Base-by-base conservation (phyloP, 352 stramenopile genomes). In the Phytophthora cryptogea region DNA sequence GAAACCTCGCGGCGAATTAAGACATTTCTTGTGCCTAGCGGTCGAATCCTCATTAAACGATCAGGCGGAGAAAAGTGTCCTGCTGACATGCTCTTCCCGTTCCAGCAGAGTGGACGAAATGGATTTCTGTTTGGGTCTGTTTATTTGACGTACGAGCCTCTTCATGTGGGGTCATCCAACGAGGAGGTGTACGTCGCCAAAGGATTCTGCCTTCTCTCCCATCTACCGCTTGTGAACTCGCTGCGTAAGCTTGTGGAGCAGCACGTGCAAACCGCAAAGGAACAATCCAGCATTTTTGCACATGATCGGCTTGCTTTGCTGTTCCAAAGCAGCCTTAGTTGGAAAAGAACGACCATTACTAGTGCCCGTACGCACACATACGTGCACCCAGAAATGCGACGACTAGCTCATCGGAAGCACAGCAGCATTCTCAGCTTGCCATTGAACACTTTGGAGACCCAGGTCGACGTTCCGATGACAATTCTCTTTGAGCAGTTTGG, bases 121-220 rank as follows among this genome's bases (percentile, higher is more conserved):
- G 83, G 80, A 0, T 91, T 90, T 39, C 45, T 93, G 30, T 91
- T 90, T 54, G 83, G 81, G 0, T 90, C 75, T 0, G 81, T 93
- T 10, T 93, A 85, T 47, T 67, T 93, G 35, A 93, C 80, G 8
- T 93, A 93, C 63, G 77, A 89, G 52, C 35, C 49, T 4, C 67
- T 89, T 39, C 63, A 53, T 37, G 62, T 89, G 42, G 77, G 76
- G 7, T 64, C 62, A 8, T 70, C 70, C 3, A 78, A 74, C 39
- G 66, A 86, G 30, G 66, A 74, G 10, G 58, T 85, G 46, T 88
- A 76, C 45, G 74, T 80, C 11, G 78, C 80, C 4, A 90, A 88
- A 45, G 83, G 83, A 10, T 69, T 93, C 28, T 93, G 81, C 23
- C 54, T 91, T 27, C 66, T 91, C 5, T 93, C 83, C 23, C 72